Percentiles rank a stretch among this genome's conserved stretches.
phyloP scores from a whole-genome alignment of 202 grass and related monocot species.

The Bolboschoenoplectus hybrid region DNA sequence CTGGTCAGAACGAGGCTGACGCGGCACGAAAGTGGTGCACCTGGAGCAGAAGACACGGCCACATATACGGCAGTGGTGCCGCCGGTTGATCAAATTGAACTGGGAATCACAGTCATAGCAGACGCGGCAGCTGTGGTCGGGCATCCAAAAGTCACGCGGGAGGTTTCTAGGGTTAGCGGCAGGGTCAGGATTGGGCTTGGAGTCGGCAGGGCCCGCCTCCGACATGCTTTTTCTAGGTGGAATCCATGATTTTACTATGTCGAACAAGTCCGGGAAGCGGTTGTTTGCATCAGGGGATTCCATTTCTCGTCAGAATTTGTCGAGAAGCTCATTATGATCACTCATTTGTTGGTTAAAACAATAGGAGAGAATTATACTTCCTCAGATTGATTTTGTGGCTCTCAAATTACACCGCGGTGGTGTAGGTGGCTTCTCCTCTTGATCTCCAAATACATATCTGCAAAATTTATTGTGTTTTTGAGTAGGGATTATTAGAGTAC shows the following conservation, averaged over 20 bases:
- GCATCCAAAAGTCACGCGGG: constrained; percentile 94
- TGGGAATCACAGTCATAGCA: constrained; percentile 96
- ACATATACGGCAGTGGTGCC: constrained; percentile 91
- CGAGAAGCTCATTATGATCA: constrained; percentile 31
- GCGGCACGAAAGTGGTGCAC: constrained; percentile 74
- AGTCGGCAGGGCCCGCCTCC: constrained; percentile 38
- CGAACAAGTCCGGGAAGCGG: constrained; percentile 67
- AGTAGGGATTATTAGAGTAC: neutral
- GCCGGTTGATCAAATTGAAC: constrained; percentile 87
- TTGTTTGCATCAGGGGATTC: constrained; percentile 46
- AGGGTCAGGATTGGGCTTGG: constrained; percentile 2
- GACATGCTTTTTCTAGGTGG: constrained; percentile 66
- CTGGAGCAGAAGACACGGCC: constrained; percentile 90
- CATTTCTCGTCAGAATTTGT: constrained; percentile 37
- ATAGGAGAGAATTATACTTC: neutral
- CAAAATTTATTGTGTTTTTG: neutral
- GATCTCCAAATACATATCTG: constrained; percentile 38
- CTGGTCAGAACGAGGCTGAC: constrained; percentile 43
- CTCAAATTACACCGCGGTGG: constrained; percentile 40
- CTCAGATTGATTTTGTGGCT: neutral
- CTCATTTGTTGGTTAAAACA: constrained; percentile 34
- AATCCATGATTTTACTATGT: constrained; percentile 78
- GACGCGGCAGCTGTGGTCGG: constrained; percentile 88
- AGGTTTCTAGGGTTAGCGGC: constrained; percentile 47
- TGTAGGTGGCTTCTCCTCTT: constrained; percentile 32